Evolutionary conservation across 2,329 filamentous ascomycete genomes (phyloP).

Genomic region (Hysterium pulicare): DNA sequence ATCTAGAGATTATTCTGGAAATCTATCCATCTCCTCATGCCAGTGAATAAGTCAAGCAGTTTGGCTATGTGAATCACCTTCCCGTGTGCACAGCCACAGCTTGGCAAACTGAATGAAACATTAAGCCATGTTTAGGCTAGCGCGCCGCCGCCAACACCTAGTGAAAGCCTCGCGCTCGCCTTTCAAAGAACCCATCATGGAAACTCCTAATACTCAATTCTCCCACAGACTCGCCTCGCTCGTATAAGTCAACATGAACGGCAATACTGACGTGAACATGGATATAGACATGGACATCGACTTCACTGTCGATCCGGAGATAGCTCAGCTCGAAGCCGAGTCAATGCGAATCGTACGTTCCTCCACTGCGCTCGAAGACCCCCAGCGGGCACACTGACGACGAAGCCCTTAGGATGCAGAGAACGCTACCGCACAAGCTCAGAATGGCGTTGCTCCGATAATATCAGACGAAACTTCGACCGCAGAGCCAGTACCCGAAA

Average conservation of each 20-base stretch:
- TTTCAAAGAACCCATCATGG: too few species aligned
- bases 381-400: background rate
- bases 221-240: too few species aligned
- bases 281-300: slow-evolving; percentile 37
- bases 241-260: slow-evolving; percentile 26
- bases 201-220: too few species aligned
- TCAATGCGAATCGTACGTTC: slow-evolving; percentile 20
- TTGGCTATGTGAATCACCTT: too few species aligned
- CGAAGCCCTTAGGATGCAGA: slow-evolving; percentile 1
- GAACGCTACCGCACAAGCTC: background rate
- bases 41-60: too few species aligned
- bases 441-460: background rate
- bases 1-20: too few species aligned
- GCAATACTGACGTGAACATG: slow-evolving; percentile 23
- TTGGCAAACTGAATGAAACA: too few species aligned
- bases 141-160: too few species aligned
- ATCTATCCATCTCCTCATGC: too few species aligned
- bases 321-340: slow-evolving; percentile 18
- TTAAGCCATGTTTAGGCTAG: too few species aligned
- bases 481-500: slow-evolving; percentile 47
- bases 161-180: too few species aligned
- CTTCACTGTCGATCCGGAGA: slow-evolving; percentile 21
- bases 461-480: background rate
- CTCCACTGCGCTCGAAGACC: slow-evolving; percentile 5
- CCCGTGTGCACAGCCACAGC: too few species aligned